Evolutionary conservation across 169 alveolate genomes (phyloP), one percentile per base, ranked within the genome.

Genomic region (Ichthyophthirius multifiliis): DNA sequence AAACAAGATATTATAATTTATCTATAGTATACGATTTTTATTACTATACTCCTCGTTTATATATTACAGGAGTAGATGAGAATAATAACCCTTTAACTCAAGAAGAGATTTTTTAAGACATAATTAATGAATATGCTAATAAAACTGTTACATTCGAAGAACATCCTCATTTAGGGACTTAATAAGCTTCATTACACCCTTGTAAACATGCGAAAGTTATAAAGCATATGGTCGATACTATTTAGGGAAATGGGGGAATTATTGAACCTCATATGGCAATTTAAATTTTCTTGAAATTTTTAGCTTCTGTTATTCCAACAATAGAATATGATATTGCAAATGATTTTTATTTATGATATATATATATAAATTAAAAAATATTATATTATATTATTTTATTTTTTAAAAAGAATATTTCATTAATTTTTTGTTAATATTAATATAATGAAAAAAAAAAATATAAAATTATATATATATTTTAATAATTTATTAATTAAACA

Each of bases 61-160:
- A 98, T 98, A 90, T 97, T 34, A 84, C 90, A 39, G 99, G 99
- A 18, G 96, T 93, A 82, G 92, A 92, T 80, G 95, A 92, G 88
- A 74, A 88, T 48, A 95, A 95, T n/a, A 65, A 55, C 4, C 97
- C 97, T 4, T 83, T 96, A 75, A 89, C 74, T 23, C 94, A 97
- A 30, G 85, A 86, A 13, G 94, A 96, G 86, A 95, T 97, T 74
- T 94, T 94, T 65, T 97, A 97, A 88, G 99, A 97, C 79, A 94
- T 97, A 31, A 94, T 96, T 87, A 95, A 94, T 46, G 98, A 96
- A 74, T 97, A 96, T 86, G 96, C 97, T 46, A 90, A 95, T 43
- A 96, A 95, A 87, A 96, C 99, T 13, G 96, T 94, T 46, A 97
- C 99, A 1, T 90, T 95, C 44, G 99, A 97, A 82, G 96, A 96